These are phyloP conservation scores for Thalassiosira ordinaria DNA, from an alignment of 352 stramenopile species.

Conservation along the genomic window DNA sequence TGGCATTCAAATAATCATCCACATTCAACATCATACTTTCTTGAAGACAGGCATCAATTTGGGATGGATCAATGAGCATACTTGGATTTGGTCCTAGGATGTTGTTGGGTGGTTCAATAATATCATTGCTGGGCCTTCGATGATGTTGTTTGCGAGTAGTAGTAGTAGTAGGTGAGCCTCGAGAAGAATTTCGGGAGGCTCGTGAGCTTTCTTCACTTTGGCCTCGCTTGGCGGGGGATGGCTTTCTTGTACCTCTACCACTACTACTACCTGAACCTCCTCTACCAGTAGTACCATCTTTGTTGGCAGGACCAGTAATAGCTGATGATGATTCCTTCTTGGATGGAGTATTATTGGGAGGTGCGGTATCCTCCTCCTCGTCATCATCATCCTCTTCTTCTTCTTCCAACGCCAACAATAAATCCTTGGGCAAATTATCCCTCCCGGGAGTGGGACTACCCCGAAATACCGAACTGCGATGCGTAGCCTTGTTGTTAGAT, in stretches of 20 bases:
- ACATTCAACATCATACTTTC: slow-evolving; percentile 1
- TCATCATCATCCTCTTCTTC: slow-evolving; percentile 17
- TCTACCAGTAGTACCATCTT: neutral
- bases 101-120: too few relatives aligned
- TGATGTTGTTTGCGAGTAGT: too few relatives aligned
- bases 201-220: neutral
- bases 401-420: slow-evolving; percentile 36
- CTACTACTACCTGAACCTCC: too few relatives aligned
- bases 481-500: neutral
- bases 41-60: slow-evolving; percentile 17
- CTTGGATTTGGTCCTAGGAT: neutral
- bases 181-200: neutral
- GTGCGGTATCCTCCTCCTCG: neutral
- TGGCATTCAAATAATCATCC: slow-evolving; percentile 26
- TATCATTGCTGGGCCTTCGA: too few relatives aligned
- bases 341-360: neutral
- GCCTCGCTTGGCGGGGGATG: too few relatives aligned
- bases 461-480: slow-evolving; percentile 36
- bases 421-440: slow-evolving; percentile 29
- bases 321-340: neutral
- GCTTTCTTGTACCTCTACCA: too few relatives aligned
- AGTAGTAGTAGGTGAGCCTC: neutral
- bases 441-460: slow-evolving; percentile 14
- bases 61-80: slow-evolving; percentile 3
- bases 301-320: neutral